phyloP scores from a whole-genome alignment of 1,139 yeast genomes.

The Scheffersomyces illinoinensis region DNA sequence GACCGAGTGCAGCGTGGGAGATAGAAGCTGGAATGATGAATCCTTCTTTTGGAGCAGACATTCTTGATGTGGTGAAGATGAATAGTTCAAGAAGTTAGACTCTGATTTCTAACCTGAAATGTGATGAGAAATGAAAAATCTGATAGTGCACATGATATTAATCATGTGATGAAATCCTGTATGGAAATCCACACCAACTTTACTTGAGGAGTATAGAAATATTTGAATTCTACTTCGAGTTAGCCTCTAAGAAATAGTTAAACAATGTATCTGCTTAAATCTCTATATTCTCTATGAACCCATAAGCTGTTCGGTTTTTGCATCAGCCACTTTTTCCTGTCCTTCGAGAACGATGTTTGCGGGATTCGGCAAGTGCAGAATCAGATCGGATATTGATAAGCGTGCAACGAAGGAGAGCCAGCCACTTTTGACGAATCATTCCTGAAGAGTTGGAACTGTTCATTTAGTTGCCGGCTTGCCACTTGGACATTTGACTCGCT shows the following conservation, averaged over 20 bases:
- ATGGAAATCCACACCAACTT: too few species aligned
- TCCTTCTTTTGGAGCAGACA: slow-evolving; percentile 82
- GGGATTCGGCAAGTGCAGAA: background rate
- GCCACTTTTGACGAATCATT: background rate
- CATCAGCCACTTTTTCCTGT: background rate
- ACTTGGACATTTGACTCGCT: background rate
- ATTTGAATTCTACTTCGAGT: too few species aligned
- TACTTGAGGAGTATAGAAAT: too few species aligned
- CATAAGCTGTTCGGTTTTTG: background rate
- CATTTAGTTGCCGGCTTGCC: background rate
- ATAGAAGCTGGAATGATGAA: slow-evolving; percentile 84
- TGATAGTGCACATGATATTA: background rate
- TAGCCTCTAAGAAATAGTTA: too few species aligned
- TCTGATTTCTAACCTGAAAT: background rate
- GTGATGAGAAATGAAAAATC: slow-evolving; percentile 4
- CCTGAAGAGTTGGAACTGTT: background rate
- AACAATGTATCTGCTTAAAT: too few species aligned
- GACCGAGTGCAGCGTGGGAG: slow-evolving; percentile 70
- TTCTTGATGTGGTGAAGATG: slow-evolving; percentile 21
- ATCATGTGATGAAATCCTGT: too few species aligned
- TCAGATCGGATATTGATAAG: background rate
- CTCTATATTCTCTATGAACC: too few species aligned
- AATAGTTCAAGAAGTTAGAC: slow-evolving; percentile 2
- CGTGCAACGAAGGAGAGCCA: background rate
- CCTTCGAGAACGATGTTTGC: background rate